Evolutionary conservation across 768 basidiomycete genomes (phyloP).

Genomic region (Hebeloma cylindrosporum): DNA sequence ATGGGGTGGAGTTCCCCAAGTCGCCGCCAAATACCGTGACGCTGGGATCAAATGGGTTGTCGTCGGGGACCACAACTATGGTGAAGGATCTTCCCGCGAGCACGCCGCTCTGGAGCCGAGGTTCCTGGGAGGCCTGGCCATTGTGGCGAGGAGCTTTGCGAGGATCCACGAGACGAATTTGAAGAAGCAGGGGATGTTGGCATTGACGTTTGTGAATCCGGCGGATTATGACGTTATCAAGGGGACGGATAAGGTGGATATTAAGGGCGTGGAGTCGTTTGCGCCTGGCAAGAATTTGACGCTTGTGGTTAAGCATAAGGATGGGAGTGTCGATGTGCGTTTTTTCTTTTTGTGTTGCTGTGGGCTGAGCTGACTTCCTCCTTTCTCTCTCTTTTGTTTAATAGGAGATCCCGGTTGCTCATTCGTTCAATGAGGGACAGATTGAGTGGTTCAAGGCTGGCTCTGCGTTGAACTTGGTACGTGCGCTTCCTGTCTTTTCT

Average conservation of each 20-base stretch:
- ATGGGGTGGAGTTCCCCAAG: slow-evolving; percentile 81
- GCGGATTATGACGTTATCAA: slow-evolving; percentile 93
- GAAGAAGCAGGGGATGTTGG: slow-evolving; percentile 99
- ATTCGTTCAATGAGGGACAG: slow-evolving; percentile 96
- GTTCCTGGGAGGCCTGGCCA: slow-evolving; percentile 91
- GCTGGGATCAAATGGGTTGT: slow-evolving; percentile 95
- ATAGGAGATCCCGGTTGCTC: slow-evolving; percentile 74
- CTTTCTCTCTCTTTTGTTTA: slow-evolving; percentile 1
- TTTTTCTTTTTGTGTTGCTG: not conserved
- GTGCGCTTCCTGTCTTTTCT: slow-evolving; percentile 20
- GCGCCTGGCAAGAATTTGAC: slow-evolving; percentile 91
- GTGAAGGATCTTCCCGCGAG: slow-evolving; percentile 97
- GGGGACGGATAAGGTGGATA: slow-evolving; percentile 86
- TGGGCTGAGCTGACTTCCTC: slow-evolving; percentile 13
- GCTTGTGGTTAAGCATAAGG: slow-evolving; percentile 76
- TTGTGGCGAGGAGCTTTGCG: slow-evolving; percentile 95
- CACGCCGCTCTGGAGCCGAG: slow-evolving; percentile 96
- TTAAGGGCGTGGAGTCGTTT: slow-evolving; percentile 86
- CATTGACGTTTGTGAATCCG: slow-evolving; percentile 87
- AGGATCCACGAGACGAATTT: slow-evolving; percentile 98
- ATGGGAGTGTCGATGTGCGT: slow-evolving; percentile 70
- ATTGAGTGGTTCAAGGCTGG: slow-evolving; percentile 99
- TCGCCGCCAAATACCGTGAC: slow-evolving; percentile 87
- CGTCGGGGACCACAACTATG: slow-evolving; percentile 94
- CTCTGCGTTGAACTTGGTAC: slow-evolving; percentile 84